Evolutionary conservation across 106 monocot genomes (phyloP), one percentile per base, ranked within the genome.

Genomic region (Cymbidium sinense): DNA sequence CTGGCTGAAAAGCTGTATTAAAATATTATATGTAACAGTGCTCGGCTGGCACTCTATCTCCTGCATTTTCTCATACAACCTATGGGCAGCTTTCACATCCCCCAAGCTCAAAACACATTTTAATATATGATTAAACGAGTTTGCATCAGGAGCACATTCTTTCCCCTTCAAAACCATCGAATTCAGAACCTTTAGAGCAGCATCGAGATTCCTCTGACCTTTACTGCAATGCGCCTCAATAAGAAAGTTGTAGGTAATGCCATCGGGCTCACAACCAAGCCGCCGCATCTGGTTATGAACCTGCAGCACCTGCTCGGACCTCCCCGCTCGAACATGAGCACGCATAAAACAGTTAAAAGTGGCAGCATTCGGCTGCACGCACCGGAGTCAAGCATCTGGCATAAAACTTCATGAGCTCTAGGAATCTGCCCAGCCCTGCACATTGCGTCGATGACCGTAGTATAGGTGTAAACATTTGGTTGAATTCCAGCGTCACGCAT

Each of bases 381-480:
- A n/a, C 86, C 92, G 0, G 82, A 79, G 51, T 88, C 88, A 27
- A 99, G 81, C 98, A 99, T 99, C 79, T 99, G 91, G 70, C 87
- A 87, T 5, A 99, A 80, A 21, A 94, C 80, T 83, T 94, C 98
- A 23, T 94, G 92, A 2, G 94, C 98, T 18, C 90, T 78, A 17
- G 90, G 90, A 54, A 94, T 51, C 83, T 90, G 90, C 36, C 87
- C 88, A 8, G 87, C 80, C 13, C 88, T 75, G 80, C 88, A 94
- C 84, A 99, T 81, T 0, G 92, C 92, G 34, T 94, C 92, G 11
- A 99, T 90, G 27, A 94, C 78, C 7, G 83, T 23, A 15, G 92
- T 99, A 72, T 92, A 94, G 7, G 98, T 99, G 47, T 92, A 94
- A 11, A 99, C 98, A 76, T 99, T 99, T 25, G 98, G 98, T 5